Evolutionary conservation across 176 grass and related monocot genomes (phyloP).

Genomic region (Musa acuminata): DNA sequence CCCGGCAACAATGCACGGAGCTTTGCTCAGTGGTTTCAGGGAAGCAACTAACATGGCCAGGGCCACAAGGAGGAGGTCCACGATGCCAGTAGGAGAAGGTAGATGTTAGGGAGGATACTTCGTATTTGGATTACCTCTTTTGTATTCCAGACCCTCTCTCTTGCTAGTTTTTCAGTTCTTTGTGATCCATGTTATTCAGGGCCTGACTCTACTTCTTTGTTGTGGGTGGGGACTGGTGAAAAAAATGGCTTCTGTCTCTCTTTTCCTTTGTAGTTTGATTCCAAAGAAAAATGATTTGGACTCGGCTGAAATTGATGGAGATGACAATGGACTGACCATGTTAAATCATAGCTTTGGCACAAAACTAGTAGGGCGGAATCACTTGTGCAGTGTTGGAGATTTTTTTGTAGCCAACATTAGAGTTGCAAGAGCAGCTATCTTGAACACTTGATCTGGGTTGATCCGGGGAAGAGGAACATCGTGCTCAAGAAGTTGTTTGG

Average conservation of each 20-base stretch:
- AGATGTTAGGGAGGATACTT: conserved; percentile 31
- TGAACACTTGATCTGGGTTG: conserved; percentile 13
- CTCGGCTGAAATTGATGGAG: conserved; percentile 44
- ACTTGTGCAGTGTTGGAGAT: conserved; percentile 57
- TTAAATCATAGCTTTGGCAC: conserved; percentile 66
- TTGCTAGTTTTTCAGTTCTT: conserved; percentile 56
- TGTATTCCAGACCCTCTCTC: conserved; percentile 38
- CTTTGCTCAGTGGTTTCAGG: conserved; percentile 87
- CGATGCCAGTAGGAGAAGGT: conserved; percentile 20
- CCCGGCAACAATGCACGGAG: conserved; percentile 97
- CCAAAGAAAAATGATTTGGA: conserved; percentile 55
- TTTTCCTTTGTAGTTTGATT: conserved; percentile 77
- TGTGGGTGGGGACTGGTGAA: conserved; percentile 51
- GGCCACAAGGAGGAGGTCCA: conserved; percentile 54
- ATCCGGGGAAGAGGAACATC: conserved; percentile 4
- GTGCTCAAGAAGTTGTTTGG: not conserved
- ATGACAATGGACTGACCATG: conserved; percentile 49
- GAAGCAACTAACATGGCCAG: conserved; percentile 84
- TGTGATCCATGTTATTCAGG: conserved; percentile 51
- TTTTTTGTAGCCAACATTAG: conserved; percentile 58
- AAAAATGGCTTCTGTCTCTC: conserved; percentile 45
- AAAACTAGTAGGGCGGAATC: conserved; percentile 57
- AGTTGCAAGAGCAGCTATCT: conserved; percentile 38
- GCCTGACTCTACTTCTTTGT: conserved; percentile 46
- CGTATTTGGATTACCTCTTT: conserved; percentile 57